Conservation (phyloP, 179 eudicot genomes). For the Actinidia arguta region DNA sequence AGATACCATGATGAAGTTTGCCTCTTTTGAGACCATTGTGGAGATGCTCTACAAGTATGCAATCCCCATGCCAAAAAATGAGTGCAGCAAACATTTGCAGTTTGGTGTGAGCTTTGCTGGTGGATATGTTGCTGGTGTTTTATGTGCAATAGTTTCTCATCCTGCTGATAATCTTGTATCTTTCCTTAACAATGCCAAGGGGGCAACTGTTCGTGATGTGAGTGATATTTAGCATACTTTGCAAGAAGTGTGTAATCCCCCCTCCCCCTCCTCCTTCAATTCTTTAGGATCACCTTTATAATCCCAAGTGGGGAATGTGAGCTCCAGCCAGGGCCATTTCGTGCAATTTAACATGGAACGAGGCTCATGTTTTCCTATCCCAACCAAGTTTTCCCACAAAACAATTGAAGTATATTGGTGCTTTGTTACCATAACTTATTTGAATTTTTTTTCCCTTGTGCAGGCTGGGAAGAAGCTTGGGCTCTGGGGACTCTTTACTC, state of each 20-base stretch:
- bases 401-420: background rate
- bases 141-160: conserved; percentile 91
- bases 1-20: conserved; percentile 99
- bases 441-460: conserved; percentile 1
- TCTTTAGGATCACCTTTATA: background rate
- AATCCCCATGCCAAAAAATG: conserved; percentile 79
- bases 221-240: conserved; percentile 21
- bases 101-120: conserved; percentile 96
- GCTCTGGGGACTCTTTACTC: conserved; percentile 75
- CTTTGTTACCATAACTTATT: background rate
- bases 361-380: background rate
- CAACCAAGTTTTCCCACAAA: background rate
- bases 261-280: background rate
- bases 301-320: background rate
- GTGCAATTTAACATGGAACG: background rate
- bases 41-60: conserved; percentile 82
- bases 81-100: conserved; percentile 84
- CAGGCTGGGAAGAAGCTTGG: conserved; percentile 92
- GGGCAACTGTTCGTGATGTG: conserved; percentile 92
- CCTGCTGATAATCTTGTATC: conserved; percentile 96
- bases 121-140: conserved; percentile 88
- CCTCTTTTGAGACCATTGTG: conserved; percentile 88
- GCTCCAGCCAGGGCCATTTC: background rate
- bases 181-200: conserved; percentile 92
- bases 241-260: too few relatives aligned